A percentile compares a stretch with the other conserved stretches of the same genome.
These are phyloP conservation scores for Licmophora abbreviata DNA, from an alignment of 108 stramenopile species.

Conservation along the genomic window DNA sequence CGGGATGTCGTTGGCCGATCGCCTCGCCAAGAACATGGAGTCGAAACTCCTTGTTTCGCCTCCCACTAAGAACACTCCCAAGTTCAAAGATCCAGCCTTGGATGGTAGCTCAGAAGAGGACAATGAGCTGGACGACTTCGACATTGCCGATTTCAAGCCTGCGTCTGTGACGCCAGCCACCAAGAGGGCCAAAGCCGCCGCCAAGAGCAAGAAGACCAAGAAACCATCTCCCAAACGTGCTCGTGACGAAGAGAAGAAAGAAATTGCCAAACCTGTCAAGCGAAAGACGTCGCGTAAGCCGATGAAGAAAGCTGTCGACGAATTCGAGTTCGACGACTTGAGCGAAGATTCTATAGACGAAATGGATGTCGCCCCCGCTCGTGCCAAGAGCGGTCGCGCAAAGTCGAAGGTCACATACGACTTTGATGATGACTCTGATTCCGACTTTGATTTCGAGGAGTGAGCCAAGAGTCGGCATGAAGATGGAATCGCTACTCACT, in stretches of 20 bases:
- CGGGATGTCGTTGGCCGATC: slow-evolving; percentile 16
- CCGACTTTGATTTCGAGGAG: background rate
- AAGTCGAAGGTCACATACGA: background rate
- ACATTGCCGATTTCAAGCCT: background rate
- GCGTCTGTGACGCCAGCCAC: slow-evolving; percentile 8
- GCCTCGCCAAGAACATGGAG: slow-evolving; percentile 20
- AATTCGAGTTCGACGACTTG: background rate
- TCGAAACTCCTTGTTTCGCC: slow-evolving; percentile 20
- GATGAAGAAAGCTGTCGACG: background rate
- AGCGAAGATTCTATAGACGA: background rate
- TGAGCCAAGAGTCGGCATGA: background rate
- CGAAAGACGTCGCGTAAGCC: background rate
- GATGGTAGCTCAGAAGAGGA: slow-evolving; percentile 7
- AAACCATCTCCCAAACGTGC: background rate
- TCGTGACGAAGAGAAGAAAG: slow-evolving; percentile 1
- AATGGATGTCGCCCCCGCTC: background rate
- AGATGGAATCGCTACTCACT: too few relatives aligned
- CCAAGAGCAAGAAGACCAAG: slow-evolving; percentile 1
- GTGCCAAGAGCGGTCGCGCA: background rate
- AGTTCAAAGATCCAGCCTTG: background rate
- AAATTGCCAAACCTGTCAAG: background rate
- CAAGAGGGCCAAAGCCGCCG: slow-evolving; percentile 11
- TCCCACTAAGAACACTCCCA: slow-evolving; percentile 7
- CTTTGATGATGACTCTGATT: slow-evolving; percentile 2
- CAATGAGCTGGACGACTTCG: background rate